These are phyloP conservation scores for Chlamydomonas eustigma DNA, from an alignment of 139 green algal species.

Conservation along the genomic window DNA sequence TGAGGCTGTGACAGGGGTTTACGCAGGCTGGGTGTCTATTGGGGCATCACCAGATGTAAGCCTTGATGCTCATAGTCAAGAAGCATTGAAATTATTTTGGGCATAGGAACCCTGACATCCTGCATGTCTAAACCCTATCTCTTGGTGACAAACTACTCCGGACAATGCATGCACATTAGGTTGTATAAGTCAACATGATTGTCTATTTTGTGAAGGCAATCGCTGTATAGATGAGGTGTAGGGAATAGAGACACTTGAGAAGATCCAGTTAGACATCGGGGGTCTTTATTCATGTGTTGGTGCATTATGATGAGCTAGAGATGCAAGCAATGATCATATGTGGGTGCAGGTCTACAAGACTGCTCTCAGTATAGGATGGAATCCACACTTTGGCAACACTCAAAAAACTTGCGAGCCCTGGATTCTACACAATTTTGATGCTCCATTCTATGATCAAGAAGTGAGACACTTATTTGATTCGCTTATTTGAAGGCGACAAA, in stretches of 20 bases:
- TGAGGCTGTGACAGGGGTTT: conserved; percentile 81
- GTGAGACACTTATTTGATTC: not conserved
- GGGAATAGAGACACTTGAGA: too few relatives aligned
- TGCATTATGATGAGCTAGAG: not conserved
- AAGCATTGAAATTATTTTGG: too few relatives aligned
- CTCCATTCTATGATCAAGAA: conserved; percentile 75
- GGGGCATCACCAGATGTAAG: too few relatives aligned
- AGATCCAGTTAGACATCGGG: too few relatives aligned
- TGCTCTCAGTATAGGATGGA: conserved; percentile 80
- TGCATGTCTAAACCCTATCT: too few relatives aligned
- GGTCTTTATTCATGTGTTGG: too few relatives aligned
- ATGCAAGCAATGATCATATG: not conserved
- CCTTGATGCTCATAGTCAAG: too few relatives aligned
- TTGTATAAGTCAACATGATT: not conserved
- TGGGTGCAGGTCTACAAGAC: conserved; percentile 46
- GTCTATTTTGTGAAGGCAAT: too few relatives aligned
- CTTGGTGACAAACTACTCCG: too few relatives aligned
- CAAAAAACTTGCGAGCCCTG: conserved; percentile 39
- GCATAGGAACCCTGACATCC: too few relatives aligned
- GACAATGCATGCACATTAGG: not conserved
- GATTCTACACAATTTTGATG: conserved; percentile 17
- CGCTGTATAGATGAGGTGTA: too few relatives aligned
- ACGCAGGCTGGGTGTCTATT: conserved; percentile 67
- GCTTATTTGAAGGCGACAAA: too few relatives aligned
- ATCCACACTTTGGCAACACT: conserved; percentile 81